Conservation (phyloP, 805 yeast species). For the Metschnikowia matae region DNA sequence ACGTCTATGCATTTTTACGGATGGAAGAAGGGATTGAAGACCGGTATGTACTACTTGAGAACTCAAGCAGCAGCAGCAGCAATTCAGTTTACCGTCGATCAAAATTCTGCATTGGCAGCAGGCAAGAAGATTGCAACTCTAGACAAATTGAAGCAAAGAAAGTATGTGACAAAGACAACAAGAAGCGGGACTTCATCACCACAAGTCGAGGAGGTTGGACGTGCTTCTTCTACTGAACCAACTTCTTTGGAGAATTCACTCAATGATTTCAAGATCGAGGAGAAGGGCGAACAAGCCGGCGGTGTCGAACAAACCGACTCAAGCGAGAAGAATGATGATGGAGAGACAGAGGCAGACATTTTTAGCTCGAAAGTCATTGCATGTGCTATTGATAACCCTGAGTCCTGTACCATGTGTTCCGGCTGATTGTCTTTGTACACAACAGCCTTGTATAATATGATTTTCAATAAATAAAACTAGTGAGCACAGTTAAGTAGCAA, state of each 20-base stretch:
- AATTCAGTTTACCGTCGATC: conserved; percentile 70
- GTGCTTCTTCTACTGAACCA: conserved; percentile 37
- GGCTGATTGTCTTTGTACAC: conserved; percentile 48
- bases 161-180: conserved; percentile 25
- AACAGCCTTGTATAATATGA: background rate
- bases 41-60: conserved; percentile 97
- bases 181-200: conserved; percentile 22
- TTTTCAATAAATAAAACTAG: background rate
- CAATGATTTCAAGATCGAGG: conserved; percentile 41
- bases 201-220: conserved; percentile 14
- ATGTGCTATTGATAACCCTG: conserved; percentile 96
- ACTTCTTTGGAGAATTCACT: conserved; percentile 44
- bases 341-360: conserved; percentile 62
- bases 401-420: conserved; percentile 98
- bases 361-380: conserved; percentile 92
- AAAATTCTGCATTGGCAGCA: conserved; percentile 37
- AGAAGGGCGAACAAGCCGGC: conserved; percentile 7
- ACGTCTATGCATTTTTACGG: conserved; percentile 99
- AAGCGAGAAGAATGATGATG: conserved; percentile 15
- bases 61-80: conserved; percentile 98
- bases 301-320: conserved; percentile 3
- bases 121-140: conserved; percentile 36
- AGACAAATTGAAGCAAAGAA: conserved; percentile 38
- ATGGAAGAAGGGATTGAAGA: conserved; percentile 97
- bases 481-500: background rate